Evolutionary conservation across 129 eudicot genomes (phyloP).

Genomic region (Logfia minima): DNA sequence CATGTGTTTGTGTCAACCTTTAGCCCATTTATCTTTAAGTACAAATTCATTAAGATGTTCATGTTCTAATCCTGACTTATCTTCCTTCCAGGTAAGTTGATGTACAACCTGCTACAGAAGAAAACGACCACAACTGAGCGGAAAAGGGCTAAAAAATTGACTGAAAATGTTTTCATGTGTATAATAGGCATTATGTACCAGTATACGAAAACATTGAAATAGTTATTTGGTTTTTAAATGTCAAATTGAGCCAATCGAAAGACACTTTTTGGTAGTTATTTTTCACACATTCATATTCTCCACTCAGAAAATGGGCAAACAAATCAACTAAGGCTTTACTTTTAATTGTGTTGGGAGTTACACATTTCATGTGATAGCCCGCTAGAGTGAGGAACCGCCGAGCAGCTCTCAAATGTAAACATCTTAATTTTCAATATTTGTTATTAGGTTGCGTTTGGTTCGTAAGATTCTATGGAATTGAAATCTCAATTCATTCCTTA

Average conservation of each 20-base stretch:
- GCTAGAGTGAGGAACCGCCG: no score
- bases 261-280: no score
- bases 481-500: no score
- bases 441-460: no score
- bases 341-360: no score
- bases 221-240: background rate
- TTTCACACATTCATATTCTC: no score
- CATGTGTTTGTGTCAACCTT: background rate
- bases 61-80: conserved; percentile 2
- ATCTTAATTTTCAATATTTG: no score
- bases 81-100: conserved; percentile 23
- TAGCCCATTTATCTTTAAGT: background rate
- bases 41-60: background rate
- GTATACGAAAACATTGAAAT: background rate
- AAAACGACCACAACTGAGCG: background rate
- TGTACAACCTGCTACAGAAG: conserved; percentile 4
- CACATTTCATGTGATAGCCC: no score
- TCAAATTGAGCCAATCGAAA: background rate
- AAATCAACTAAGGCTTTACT: no score
- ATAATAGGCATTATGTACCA: background rate
- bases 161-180: conserved; percentile 1
- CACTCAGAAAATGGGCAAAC: no score
- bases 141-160: background rate
- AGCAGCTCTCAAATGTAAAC: no score
- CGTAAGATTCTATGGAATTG: no score